Evolutionary conservation across 1,284 basidiomycete genomes (phyloP), one percentile per base, ranked within the genome.

Genomic region (Wolfiporia cocos): DNA sequence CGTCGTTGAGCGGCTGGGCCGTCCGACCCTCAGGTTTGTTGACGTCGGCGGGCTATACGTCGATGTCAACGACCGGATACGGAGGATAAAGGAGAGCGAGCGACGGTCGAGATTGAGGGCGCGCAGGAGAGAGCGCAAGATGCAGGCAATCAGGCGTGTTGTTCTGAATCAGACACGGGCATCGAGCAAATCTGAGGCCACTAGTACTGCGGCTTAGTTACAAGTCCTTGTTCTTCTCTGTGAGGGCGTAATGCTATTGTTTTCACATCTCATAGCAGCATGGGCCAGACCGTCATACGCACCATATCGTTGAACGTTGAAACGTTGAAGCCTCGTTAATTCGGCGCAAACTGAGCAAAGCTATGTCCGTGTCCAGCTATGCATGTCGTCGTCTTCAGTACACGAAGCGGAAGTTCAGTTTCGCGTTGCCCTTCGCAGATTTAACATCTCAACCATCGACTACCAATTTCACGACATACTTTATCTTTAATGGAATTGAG

Each of bases 1-100:
- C 12, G 50, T 57, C 23, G 34, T 49, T 22, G 48, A 59, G 39
- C 58, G 63, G 26, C 47, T 54, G 4, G 73, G 73, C 17, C 72
- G 77, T 31, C 69, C 78, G 11, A 55, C 70, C 1, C 65, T 82
- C 32, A 70, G 72, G 52, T 85, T 88, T 52, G 62, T 81, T 14
- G 84, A 88, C 52, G 74, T 86, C 5, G 84, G 84, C 1, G 73
- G 73, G 29, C 74, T 78, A 53, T 86, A 81, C 55, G 56, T 86
- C 37, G 70, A 85, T 42, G 61, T 72, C 14, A 68, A 72, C 33
- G 75, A 77, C 41, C 69, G 68, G 10, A 49, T 69, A 37, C 68
- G 69, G 44, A 69, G 81, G 34, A 66, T 73, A 34, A 67, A 68
- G 20, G 66, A 66, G 39, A 67, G 72, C 1, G 65, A 70, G 49